phyloP scores from a whole-genome alignment of 768 basidiomycete genomes.

The Tricholoma saponaceum region DNA sequence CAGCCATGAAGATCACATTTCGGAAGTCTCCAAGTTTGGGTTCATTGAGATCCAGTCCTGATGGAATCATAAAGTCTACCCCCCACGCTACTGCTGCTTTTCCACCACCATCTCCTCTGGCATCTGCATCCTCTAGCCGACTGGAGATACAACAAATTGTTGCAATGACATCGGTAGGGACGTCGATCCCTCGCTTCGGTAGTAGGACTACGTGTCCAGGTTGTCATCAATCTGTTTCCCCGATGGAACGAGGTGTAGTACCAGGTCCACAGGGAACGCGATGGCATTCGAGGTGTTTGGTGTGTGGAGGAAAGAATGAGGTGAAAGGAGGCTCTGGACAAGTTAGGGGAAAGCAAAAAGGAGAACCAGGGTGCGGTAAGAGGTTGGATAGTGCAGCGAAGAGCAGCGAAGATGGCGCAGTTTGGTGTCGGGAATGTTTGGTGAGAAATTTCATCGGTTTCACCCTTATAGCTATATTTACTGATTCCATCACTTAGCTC shows the following conservation, averaged over 20 bases:
- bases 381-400: slow-evolving; percentile 81
- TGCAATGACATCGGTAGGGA: slow-evolving; percentile 27
- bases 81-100: slow-evolving; percentile 1
- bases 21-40: slow-evolving; percentile 28
- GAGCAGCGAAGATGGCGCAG: slow-evolving; percentile 58
- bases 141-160: slow-evolving; percentile 36
- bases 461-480: neutral
- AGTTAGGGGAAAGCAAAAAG: slow-evolving; percentile 39
- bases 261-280: slow-evolving; percentile 78
- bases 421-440: slow-evolving; percentile 85
- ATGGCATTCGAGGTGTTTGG: slow-evolving; percentile 76
- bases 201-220: slow-evolving; percentile 66
- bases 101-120: slow-evolving; percentile 13
- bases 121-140: slow-evolving; percentile 30
- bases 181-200: slow-evolving; percentile 53
- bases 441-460: slow-evolving; percentile 36
- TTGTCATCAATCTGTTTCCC: slow-evolving; percentile 67
- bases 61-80: slow-evolving; percentile 6
- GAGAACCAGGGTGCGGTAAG: slow-evolving; percentile 77
- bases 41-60: slow-evolving; percentile 15
- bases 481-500: slow-evolving; percentile 38
- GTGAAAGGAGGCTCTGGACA: neutral
- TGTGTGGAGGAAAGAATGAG: slow-evolving; percentile 66
- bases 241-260: slow-evolving; percentile 84
- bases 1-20: slow-evolving; percentile 36